Evolutionary conservation across 257 asterid genomes (phyloP), one percentile per base, ranked within the genome.

Genomic region (Avicennia marina): DNA sequence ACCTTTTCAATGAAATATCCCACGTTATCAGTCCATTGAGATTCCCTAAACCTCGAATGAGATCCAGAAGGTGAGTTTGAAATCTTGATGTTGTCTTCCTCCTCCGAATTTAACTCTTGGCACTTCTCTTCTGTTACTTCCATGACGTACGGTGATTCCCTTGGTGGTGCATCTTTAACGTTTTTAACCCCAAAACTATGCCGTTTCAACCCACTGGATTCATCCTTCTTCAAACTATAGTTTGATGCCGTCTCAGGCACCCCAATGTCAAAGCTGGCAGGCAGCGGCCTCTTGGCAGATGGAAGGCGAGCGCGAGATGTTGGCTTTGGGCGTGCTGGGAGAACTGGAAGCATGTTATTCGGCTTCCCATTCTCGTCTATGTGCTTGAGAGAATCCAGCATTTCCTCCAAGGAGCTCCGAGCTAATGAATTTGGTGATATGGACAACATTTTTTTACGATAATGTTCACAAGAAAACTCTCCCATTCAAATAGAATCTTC

Each of bases 401-500:
- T 93, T 44, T 74, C 95, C 78, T 93, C 99, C 52, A 93, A 74
- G 56, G 99, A 89, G 85, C 99, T 93, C 58, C 95, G 79, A 47
- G 68, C 72, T 12, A 74, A 19, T 6, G 76, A 75, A 76, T 66
- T 73, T 0, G 90, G 87, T 58, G 93, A 79, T 36, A 78, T 71
- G 1, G 89, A 73, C 62, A 83, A 55, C 96, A 87, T 84, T 39
- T 69, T 64, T 24, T 2, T 50, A 6, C 38, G 15, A 7, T 56
- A 6, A 13, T 43, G 9, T 32, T 40, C 42, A 53, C 62, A 41
- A 44, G 52, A 61, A 26, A n/a, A n/a, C 70, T 60, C 65, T 42
- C 33, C 49, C 6, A 5, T 20, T 62, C 63, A 60, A 46, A 43
- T 38, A n/a, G 15, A 65, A 41, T 38, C 60, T 17, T 46, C 9